These are phyloP conservation scores for Candida sp. DNA, from an alignment of 1,139 yeast genomes.

Conservation along the genomic window DNA sequence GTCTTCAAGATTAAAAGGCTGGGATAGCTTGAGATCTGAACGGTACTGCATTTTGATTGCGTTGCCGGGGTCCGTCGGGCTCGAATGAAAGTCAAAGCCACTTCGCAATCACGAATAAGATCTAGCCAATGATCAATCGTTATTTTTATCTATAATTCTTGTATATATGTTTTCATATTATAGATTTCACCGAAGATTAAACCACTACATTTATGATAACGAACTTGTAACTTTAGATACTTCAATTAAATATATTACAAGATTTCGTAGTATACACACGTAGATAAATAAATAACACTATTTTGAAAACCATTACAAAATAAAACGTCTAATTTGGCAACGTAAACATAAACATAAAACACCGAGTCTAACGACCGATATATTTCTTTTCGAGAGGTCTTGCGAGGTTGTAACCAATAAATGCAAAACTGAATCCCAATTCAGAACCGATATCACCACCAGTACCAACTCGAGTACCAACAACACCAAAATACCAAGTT, in stretches of 20 bases:
- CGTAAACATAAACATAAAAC: neutral
- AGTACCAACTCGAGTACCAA: conserved; percentile 60
- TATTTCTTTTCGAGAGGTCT: conserved; percentile 74
- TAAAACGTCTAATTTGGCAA: no score
- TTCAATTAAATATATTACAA: neutral
- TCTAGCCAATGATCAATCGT: no score
- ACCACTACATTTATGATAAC: no score
- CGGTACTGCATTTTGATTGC: no score
- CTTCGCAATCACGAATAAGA: neutral
- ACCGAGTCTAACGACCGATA: conserved; percentile 38
- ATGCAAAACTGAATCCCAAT: conserved; percentile 67
- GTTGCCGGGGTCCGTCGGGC: neutral
- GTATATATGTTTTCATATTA: neutral
- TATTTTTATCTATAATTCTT: neutral
- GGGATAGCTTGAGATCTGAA: no score
- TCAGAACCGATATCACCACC: conserved; percentile 86
- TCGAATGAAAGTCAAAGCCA: neutral
- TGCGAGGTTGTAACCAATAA: conserved; percentile 54
- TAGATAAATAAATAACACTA: neutral
- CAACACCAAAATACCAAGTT: conserved; percentile 74
- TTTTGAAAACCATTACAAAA: neutral
- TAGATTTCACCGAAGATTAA: neutral
- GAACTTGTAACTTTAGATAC: neutral
- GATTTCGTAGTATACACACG: neutral
- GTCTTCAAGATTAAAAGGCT: neutral